phyloP scores from a whole-genome alignment of 805 yeast genomes.

The Candida germanica region DNA sequence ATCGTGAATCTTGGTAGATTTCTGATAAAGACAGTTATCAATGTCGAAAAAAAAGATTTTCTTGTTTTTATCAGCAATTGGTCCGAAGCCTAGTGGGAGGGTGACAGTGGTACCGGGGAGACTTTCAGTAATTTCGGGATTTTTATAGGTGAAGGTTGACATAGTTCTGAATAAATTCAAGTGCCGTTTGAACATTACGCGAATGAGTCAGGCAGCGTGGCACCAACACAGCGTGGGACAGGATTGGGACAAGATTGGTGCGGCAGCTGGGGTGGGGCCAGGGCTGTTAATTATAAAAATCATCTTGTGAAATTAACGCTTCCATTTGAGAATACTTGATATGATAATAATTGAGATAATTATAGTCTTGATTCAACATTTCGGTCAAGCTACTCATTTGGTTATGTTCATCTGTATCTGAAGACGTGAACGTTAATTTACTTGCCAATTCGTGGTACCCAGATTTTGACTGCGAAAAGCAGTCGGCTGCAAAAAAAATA shows the following conservation, averaged over 20 bases:
- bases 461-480: constrained; percentile 3
- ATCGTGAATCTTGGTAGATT: constrained; percentile 75
- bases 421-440: constrained; percentile 1
- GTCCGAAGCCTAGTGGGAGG: constrained; percentile 33
- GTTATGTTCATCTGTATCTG: constrained; percentile 1
- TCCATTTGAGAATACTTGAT: constrained; percentile 4
- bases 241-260: too few relatives aligned
- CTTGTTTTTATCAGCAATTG: constrained; percentile 25
- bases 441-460: constrained; percentile 11
- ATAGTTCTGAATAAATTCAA: too few relatives aligned
- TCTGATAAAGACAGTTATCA: constrained; percentile 83
- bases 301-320: neutral
- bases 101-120: constrained; percentile 20
- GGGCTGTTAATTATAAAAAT: neutral
- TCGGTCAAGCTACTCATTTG: constrained; percentile 1
- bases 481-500: neutral
- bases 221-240: too few relatives aligned
- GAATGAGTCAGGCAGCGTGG: too few relatives aligned
- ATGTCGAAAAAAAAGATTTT: constrained; percentile 79
- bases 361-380: constrained; percentile 6
- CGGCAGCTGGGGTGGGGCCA: too few relatives aligned
- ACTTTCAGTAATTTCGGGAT: constrained; percentile 21
- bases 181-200: too few relatives aligned
- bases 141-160: constrained; percentile 17
- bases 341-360: constrained; percentile 8